Evolutionary conservation across 306 rosid species (phyloP).

Genomic region (Rosa lucieae): DNA sequence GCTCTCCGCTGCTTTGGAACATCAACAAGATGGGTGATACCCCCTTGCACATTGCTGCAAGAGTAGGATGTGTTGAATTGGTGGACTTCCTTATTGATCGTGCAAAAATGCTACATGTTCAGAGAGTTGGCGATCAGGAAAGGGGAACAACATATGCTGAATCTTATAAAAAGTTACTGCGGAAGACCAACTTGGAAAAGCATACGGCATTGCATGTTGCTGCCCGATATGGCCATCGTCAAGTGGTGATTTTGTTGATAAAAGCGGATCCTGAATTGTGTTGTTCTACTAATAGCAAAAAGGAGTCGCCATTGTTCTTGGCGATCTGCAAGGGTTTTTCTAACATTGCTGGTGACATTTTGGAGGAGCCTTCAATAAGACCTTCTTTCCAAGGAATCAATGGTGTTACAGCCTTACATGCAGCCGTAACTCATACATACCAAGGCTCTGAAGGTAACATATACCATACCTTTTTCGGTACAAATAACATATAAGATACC

Average conservation of each 20-base stretch:
- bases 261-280: slow-evolving; percentile 9
- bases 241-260: neutral
- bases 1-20: neutral
- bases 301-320: slow-evolving; percentile 16
- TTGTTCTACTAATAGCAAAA: neutral
- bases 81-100: neutral
- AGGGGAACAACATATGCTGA: neutral
- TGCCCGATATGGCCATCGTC: neutral
- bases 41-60: slow-evolving; percentile 7
- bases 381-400: neutral
- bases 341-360: neutral
- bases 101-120: neutral
- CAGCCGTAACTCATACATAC: neutral
- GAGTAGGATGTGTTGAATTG: neutral
- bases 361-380: neutral
- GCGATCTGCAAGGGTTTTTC: neutral
- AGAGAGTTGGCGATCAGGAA: too few relatives aligned
- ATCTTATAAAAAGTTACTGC: neutral
- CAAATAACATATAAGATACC: too few relatives aligned
- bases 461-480: too few relatives aligned
- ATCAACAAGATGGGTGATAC: slow-evolving; percentile 19
- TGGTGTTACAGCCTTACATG: neutral
- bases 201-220: slow-evolving; percentile 20
- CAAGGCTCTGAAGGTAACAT: neutral
- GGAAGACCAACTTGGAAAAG: neutral